A percentile compares a stretch with the other conserved stretches of the same genome.
Conservation (phyloP, 345 rosid genomes). For the Eucalyptus decipiens region DNA sequence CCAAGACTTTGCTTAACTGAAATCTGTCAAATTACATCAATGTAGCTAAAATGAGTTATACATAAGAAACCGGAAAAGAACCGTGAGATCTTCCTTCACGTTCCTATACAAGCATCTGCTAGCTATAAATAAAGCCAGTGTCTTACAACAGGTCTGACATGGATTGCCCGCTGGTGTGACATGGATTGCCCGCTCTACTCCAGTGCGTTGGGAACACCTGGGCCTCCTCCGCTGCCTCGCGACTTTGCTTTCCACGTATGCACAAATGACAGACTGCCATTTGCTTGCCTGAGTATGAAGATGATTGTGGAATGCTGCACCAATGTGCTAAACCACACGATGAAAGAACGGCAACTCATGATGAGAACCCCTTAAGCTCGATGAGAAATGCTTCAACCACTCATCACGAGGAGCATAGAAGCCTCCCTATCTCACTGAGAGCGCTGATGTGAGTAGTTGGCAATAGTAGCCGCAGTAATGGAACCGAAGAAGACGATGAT, state of each 20-base stretch:
- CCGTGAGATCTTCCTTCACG: not conserved
- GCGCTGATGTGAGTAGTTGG: slow-evolving; percentile 54
- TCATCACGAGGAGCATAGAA: not conserved
- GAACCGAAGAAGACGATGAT: slow-evolving; percentile 22
- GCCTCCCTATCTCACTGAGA: slow-evolving; percentile 36
- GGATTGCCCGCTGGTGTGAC: not conserved
- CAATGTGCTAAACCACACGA: not conserved
- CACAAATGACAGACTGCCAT: not conserved
- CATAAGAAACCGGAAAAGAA: not conserved
- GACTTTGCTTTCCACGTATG: not conserved
- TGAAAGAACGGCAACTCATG: not conserved
- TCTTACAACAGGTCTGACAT: not conserved
- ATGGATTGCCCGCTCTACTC: not conserved
- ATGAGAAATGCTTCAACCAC: not conserved
- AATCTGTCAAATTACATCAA: not conserved
- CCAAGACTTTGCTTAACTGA: not conserved
- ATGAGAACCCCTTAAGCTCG: not conserved
- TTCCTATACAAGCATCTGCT: not conserved
- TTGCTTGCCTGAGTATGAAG: not conserved
- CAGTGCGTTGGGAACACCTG: not conserved
- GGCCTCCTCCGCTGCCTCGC: not conserved
- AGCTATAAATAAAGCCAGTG: not conserved
- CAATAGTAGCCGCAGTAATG: slow-evolving; percentile 53
- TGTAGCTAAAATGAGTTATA: not conserved
- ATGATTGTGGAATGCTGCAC: not conserved